Conservation (phyloP, 78 protist species). For the Tieghemostelium lacteum region DNA sequence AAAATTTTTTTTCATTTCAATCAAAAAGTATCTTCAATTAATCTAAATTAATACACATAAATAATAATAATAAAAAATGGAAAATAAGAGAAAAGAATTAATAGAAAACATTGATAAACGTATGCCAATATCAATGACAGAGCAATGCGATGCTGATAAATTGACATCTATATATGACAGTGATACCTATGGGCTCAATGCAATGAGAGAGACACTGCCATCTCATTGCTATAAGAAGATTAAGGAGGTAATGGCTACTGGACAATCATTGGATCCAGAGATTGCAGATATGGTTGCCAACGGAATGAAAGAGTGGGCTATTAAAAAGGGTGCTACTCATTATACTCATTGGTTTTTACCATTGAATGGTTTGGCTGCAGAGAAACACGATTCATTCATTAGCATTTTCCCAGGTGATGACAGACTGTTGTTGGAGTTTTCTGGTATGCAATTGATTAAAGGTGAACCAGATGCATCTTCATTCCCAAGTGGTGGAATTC, state of each 20-base stretch:
- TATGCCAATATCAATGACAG: constrained; percentile 35
- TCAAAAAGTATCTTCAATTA: not conserved
- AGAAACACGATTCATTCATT: constrained; percentile 87
- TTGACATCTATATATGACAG: constrained; percentile 43
- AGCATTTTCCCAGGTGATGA: constrained; percentile 80
- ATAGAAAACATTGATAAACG: constrained; percentile 46
- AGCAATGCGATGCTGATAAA: constrained; percentile 19
- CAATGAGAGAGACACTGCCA: constrained; percentile 77
- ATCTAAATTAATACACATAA: not conserved
- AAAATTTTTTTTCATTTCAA: too few species aligned
- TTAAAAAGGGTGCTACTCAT: constrained; percentile 86
- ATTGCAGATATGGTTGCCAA: constrained; percentile 82
- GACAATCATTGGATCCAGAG: constrained; percentile 63
- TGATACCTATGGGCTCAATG: constrained; percentile 73
- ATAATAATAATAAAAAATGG: constrained; percentile 7
- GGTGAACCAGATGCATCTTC: constrained; percentile 96
- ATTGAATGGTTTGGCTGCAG: constrained; percentile 82
- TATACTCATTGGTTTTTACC: constrained; percentile 96
- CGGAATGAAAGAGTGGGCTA: constrained; percentile 95
- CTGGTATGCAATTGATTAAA: constrained; percentile 84
- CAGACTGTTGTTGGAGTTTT: constrained; percentile 48
- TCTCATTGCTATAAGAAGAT: constrained; percentile 76
- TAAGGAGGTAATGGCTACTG: constrained; percentile 56
- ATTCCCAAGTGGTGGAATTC: constrained; percentile 95
- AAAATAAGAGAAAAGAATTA: constrained; percentile 51